Conservation (phyloP, 2,329 filamentous ascomycete species). For the Escovopsis sp. region DNA sequence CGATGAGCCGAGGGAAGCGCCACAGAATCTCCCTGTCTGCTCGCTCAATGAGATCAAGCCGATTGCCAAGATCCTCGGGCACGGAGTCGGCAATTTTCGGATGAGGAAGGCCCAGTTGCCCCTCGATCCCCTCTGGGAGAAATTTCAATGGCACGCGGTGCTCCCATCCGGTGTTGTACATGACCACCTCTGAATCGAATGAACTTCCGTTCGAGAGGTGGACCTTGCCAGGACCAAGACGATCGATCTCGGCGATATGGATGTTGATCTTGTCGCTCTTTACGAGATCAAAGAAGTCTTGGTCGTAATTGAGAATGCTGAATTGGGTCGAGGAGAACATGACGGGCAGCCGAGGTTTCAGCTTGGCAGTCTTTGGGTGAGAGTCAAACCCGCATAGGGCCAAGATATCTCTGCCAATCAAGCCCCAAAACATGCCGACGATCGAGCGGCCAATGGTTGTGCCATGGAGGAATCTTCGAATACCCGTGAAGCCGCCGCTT, state of each 20-base stretch:
- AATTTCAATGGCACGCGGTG: conserved; percentile 37
- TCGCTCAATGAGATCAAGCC: conserved; percentile 20
- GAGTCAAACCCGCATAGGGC: conserved; percentile 37
- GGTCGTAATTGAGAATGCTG: conserved; percentile 46
- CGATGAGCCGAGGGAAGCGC: conserved; percentile 35
- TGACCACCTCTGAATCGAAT: conserved; percentile 34
- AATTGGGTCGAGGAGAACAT: conserved; percentile 41
- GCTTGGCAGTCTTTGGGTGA: conserved; percentile 36
- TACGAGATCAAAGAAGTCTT: conserved; percentile 42
- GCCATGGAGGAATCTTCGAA: conserved; percentile 41
- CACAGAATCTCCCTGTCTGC: conserved; percentile 39
- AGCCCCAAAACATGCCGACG: conserved; percentile 41
- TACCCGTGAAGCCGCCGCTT: conserved; percentile 41
- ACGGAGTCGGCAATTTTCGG: conserved; percentile 7
- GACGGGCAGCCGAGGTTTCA: conserved; percentile 35
- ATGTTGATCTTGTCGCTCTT: conserved; percentile 35
- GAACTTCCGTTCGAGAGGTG: conserved; percentile 34
- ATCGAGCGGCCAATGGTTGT: conserved; percentile 41
- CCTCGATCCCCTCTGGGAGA: conserved; percentile 28
- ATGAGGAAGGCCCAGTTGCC: conserved; percentile 35
- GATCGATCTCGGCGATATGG: conserved; percentile 35
- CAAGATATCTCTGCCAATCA: conserved; percentile 41
- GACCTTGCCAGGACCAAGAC: conserved; percentile 30
- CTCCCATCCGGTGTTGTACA: conserved; percentile 47
- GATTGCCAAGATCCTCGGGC: conserved; percentile 18